Base-by-base conservation (phyloP, 305 asterid genomes). In the Solanum aculeatissimum region DNA sequence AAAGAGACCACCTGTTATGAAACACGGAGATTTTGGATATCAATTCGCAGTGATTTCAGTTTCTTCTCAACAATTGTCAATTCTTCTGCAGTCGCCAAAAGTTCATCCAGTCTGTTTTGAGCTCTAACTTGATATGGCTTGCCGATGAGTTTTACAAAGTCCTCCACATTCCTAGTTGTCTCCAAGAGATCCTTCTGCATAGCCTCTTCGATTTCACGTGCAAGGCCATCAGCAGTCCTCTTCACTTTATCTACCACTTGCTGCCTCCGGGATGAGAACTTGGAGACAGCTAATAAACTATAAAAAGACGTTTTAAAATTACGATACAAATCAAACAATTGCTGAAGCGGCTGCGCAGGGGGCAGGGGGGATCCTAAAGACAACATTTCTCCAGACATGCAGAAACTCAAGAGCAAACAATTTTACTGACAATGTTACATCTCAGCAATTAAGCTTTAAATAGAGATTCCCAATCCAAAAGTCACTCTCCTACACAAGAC, bases 141-240 rank as follows among this genome's bases (percentile, higher is more conserved):
- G 82, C 97, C 91, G 15, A 91, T 84, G 75, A 92, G 88, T 51
- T 87, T 84, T 35, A 92, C 97, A 83, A 90, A 92, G 87, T 86
- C 89, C 72, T 91, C 90, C 60, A 97, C 85, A 81, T 88, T 87
- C 57, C 83, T 85, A 9, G 91, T 88, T 14, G 95, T 87, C 87
- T 95, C 95, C 84, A 83, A 35, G 25, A 97, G 93, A 85, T 97
- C 99, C 88, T 92, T 91, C 86, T 93, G 91, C 98, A 97, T 94
- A 71, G 98, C 98, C 83, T 92, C 97, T 74, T 95, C 98, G 7
- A 95, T 87, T 89, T 95, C 91, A 75, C 97, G 95, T 62, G 96
- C 98, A 60, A 97, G 89, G 27, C 93, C 94, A 84, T 95, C 96
- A 1, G 87, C 98, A 4, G 93, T 89, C 88, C 96, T 91, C 92